A percentile compares a stretch with the other conserved stretches of the same genome.
These are phyloP conservation scores for Esteya vermicola DNA, from an alignment of 2,329 filamentous ascomycete species.

Conservation along the genomic window DNA sequence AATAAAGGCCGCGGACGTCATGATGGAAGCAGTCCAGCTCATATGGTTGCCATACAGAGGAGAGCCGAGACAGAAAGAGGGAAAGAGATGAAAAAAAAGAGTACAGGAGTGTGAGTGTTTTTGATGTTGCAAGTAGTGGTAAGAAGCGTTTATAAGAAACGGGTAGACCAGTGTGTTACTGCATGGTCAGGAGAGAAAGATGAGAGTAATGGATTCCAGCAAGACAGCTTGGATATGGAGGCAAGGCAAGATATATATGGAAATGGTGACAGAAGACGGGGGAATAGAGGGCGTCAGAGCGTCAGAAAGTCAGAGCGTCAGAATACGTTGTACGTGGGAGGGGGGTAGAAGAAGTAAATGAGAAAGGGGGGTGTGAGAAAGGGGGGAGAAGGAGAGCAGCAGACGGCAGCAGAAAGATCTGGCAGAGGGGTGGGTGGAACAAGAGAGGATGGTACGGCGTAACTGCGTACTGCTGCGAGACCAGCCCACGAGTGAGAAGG, in stretches of 20 bases:
- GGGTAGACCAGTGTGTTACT: slow-evolving; percentile 1
- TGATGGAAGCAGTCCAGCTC: neutral
- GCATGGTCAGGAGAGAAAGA: slow-evolving; percentile 6
- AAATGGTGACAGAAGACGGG: no score
- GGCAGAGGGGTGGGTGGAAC: neutral
- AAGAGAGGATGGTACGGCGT: neutral
- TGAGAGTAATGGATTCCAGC: neutral
- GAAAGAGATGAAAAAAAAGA: neutral
- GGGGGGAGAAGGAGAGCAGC: neutral
- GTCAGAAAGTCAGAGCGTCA: neutral
- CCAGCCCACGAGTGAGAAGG: slow-evolving; percentile 8
- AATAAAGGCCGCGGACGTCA: neutral
- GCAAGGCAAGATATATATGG: no score
- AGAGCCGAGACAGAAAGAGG: neutral
- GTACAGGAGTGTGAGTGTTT: no score
- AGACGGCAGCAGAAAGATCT: no score
- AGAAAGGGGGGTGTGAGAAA: neutral
- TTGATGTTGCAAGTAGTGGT: neutral
- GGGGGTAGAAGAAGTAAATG: slow-evolving; percentile 1
- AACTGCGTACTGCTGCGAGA: neutral
- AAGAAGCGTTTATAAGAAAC: slow-evolving; percentile 3
- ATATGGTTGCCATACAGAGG: neutral
- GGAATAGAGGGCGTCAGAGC: neutral
- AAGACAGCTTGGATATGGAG: no score
- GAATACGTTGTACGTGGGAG: no score